Evolutionary conservation across 768 basidiomycete genomes (phyloP), one percentile per base, ranked within the genome.

Genomic region (Leccinum disarticulatum): DNA sequence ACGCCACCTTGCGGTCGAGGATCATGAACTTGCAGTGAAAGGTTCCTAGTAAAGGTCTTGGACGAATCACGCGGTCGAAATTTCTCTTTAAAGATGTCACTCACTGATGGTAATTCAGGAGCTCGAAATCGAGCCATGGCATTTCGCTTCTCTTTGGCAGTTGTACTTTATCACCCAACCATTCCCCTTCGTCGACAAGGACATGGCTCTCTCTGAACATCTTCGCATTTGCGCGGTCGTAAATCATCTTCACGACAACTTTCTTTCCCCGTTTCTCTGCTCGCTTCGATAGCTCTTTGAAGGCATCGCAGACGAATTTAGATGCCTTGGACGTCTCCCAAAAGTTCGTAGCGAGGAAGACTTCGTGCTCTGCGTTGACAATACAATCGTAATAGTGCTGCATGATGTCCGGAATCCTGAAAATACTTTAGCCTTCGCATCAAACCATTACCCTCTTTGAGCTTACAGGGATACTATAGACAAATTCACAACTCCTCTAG

Each of bases 1-100:
- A 70, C 1, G 85, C 87, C 36, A 87, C 75, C 64, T 82, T 83
- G n/a, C 87, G 77, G 68, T 90, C 88, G 2, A 88, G 83, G 47
- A 90, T 75, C 73, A 88, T 77, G 66, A 83, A 88, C 67, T 90
- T 89, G 50, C 83, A 81, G 64, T 90, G 88, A 70, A 88, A 90
- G 0, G 87, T 90, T 13, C 87, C 87, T 3, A 86, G 69, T 22
- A 85, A 61, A 3, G 83, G 82, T 38, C 80, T 74, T 59, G 68
- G 61, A 36, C 11, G 33, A 38, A 54, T 15, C 27, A 10, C 47
- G 9, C 13, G 41, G 8, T 49, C 28, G 13, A 59, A 13, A 10
- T n/a, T 3, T 14, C 38, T 41, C 27, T 50, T 14, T 6, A 11
- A 28, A 38, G 4, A 36, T 31, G 27, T 46, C 31, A 63, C 64